Conservation (phyloP, 768 basidiomycete species). For the Pleurotus citrinopileatus region DNA sequence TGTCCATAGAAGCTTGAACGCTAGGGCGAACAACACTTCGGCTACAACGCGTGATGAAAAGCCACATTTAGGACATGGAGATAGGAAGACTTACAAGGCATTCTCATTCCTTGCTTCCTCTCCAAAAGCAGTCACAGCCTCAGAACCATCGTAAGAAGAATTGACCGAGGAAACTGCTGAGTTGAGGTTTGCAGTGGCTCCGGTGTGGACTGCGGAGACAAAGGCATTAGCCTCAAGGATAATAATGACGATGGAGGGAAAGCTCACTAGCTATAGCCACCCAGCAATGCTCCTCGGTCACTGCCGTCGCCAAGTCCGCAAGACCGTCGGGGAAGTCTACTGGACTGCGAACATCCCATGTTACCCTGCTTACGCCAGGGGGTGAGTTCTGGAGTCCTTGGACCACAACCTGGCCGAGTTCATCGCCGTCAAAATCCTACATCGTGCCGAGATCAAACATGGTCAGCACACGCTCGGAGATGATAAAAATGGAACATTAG, state of each 20-base stretch:
- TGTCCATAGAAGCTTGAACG: constrained; percentile 14
- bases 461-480: not conserved
- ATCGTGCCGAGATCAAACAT: constrained; percentile 1
- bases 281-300: constrained; percentile 54
- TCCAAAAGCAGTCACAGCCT: constrained; percentile 46
- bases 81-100: constrained; percentile 43
- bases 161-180: constrained; percentile 37
- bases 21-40: constrained; percentile 30
- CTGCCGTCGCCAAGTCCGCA: constrained; percentile 36
- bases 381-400: constrained; percentile 29
- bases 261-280: constrained; percentile 49
- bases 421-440: constrained; percentile 60
- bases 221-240: not conserved
- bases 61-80: not conserved
- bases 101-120: constrained; percentile 56
- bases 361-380: constrained; percentile 29
- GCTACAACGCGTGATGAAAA: constrained; percentile 17
- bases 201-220: constrained; percentile 35
- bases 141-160: constrained; percentile 42
- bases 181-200: constrained; percentile 33
- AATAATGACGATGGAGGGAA: not conserved
- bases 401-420: constrained; percentile 45
- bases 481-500: not conserved
- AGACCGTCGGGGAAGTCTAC: constrained; percentile 43
- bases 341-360: constrained; percentile 43